Percentiles rank a stretch among this genome's conserved stretches.
Evolutionary conservation across 495 filamentous ascomycete species (phyloP).

Genomic region (Neurospora sp.): DNA sequence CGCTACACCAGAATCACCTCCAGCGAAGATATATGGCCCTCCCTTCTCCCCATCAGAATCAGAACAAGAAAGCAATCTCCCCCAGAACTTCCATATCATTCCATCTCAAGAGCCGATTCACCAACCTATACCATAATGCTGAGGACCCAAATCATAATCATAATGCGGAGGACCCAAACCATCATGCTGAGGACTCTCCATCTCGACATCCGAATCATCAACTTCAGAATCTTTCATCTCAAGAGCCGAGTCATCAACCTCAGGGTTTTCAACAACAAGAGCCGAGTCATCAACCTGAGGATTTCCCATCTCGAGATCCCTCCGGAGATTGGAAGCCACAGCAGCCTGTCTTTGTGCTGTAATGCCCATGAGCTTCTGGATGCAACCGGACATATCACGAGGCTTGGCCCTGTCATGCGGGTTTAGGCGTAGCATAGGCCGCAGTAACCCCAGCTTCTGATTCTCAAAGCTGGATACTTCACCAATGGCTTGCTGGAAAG

Average conservation of each 20-base stretch:
- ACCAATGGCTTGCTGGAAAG: not conserved
- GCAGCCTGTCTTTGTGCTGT: not conserved
- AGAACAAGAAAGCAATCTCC: not conserved
- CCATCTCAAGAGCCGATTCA: not conserved
- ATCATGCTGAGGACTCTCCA: not conserved
- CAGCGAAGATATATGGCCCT: no score
- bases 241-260: not conserved
- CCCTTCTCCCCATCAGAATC: no score
- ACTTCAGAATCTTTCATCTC: not conserved
- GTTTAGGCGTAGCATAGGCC: not conserved
- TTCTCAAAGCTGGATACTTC: not conserved
- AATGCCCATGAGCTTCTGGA: not conserved
- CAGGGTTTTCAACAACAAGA: not conserved
- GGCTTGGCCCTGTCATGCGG: not conserved
- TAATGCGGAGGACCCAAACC: no score
- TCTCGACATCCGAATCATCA: not conserved
- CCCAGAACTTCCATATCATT: not conserved
- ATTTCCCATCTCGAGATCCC: no score
- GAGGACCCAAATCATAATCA: no score
- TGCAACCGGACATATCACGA: not conserved
- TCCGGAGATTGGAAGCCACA: not conserved
- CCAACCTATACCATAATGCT: not conserved
- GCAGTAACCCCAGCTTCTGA: not conserved
- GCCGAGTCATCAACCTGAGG: not conserved
- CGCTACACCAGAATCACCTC: no score